Base-by-base conservation (phyloP, 2,329 filamentous ascomycete species). In the Venturia carpophila region DNA sequence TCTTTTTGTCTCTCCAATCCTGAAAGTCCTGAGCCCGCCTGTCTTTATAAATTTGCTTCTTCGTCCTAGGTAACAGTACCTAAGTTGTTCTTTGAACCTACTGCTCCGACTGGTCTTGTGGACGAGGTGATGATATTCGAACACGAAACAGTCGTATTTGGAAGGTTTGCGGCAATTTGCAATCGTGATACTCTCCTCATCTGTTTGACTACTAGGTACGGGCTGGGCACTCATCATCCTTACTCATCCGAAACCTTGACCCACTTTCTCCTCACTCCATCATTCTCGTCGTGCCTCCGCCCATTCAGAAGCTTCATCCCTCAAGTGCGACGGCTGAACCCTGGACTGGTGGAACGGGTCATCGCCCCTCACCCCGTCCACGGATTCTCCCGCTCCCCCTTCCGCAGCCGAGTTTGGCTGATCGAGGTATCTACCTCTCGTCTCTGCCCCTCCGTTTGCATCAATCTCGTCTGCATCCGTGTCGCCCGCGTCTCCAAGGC, bases 321-420 rank as follows among this genome's bases (percentile, higher is more conserved):
- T 61, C 37, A 45, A 45, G 4, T 42, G 39, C 37, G 60, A 61
- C n/a, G 60, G 60, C 34, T 61, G 60, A 13, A 42, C 60, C 9
- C 60, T 61, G 5, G 60, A 61, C 27, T 45, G n/a, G 1, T 24
- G 1, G 19, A 27, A 15, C 2, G 24, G 19, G n/a, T 9, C 9
- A 42, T 30, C 39, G 0, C 19, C 24, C 5, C 34, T 24, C 11
- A 1, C 13, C 34, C 13, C 34, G 4, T 6, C 1, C 24, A 24
- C 24, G 3, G 56, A 60, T 0, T 60, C 56, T 11, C 41, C 58
- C 34, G 15, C 15, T 34, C 39, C 60, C 2, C 27, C 60, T 42
- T 5, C 58, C 5, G 5, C 34, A 42, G 19, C 58, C 42, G 7
- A 3, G 6, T 34, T 19, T 27, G 60, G 60, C 17, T 43, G 24